Conservation (phyloP, 257 asterid species). For the Ligustrum vulgare region DNA sequence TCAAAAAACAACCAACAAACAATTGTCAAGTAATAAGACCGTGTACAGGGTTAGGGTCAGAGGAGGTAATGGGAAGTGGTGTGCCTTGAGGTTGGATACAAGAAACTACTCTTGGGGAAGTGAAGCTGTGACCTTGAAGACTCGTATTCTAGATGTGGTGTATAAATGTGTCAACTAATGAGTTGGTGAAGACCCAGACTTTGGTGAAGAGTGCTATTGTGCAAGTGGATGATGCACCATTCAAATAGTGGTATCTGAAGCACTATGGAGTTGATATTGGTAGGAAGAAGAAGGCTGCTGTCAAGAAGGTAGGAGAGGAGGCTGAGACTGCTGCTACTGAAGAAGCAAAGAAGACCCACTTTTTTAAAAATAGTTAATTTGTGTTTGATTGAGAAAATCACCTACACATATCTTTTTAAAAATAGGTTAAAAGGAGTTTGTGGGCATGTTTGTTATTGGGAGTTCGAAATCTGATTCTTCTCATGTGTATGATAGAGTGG, state of each 20-base stretch:
- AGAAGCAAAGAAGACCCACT: too few relatives aligned
- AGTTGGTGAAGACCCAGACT: slow-evolving; percentile 44
- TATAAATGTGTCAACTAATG: slow-evolving; percentile 44
- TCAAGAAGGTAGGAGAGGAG: slow-evolving; percentile 52
- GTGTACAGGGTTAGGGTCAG: slow-evolving; percentile 45
- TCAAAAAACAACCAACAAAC: slow-evolving; percentile 46
- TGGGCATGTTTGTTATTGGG: too few relatives aligned
- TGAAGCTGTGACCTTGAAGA: slow-evolving; percentile 44
- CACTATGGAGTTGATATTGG: slow-evolving; percentile 55
- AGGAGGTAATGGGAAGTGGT: slow-evolving; percentile 47
- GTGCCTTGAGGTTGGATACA: slow-evolving; percentile 45
- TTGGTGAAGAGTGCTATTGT: slow-evolving; percentile 44
- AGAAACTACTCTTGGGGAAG: slow-evolving; percentile 48
- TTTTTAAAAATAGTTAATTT: too few relatives aligned
- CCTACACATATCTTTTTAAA: too few relatives aligned
- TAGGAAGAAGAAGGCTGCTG: slow-evolving; percentile 50
- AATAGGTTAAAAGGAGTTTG: too few relatives aligned
- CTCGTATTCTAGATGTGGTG: slow-evolving; percentile 42
- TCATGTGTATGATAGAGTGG: too few relatives aligned
- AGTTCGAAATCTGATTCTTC: too few relatives aligned
- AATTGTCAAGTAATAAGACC: slow-evolving; percentile 45
- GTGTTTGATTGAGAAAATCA: too few relatives aligned
- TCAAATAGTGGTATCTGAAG: slow-evolving; percentile 51
- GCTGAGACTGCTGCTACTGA: too few relatives aligned
- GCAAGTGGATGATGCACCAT: slow-evolving; percentile 47